These are phyloP conservation scores for Penicillium cataractarum DNA, from an alignment of 495 filamentous ascomycete species.

Conservation along the genomic window DNA sequence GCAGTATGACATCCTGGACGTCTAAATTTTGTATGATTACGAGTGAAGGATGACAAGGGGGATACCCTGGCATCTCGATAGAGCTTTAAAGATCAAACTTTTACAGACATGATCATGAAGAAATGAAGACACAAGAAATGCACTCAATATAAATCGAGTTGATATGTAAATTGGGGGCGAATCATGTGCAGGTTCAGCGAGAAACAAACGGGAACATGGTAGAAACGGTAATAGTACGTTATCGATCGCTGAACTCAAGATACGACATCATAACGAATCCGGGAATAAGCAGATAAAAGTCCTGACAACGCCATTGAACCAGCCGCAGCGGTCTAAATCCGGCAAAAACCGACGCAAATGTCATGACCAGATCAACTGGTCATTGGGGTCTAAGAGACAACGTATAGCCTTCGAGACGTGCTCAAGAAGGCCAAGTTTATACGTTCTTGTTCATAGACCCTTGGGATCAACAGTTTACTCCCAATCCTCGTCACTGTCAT, in stretches of 20 bases:
- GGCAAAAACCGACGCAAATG: conserved; percentile 18
- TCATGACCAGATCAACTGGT: conserved; percentile 5
- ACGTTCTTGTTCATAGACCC: not conserved
- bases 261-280: conserved; percentile 18
- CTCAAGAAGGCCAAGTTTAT: not conserved
- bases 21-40: conserved; percentile 21
- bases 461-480: conserved; percentile 58
- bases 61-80: not conserved
- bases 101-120: not conserved
- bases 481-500: conserved; percentile 78
- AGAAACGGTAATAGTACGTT: conserved; percentile 12
- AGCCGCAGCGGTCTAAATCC: conserved; percentile 27
- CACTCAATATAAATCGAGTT: conserved; percentile 9
- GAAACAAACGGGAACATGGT: conserved; percentile 10
- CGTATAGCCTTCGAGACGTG: not conserved
- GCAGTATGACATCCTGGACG: conserved; percentile 14
- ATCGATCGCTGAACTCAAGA: conserved; percentile 28
- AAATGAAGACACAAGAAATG: not conserved
- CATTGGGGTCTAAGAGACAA: conserved; percentile 1
- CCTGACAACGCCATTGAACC: conserved; percentile 26
- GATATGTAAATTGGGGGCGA: conserved; percentile 22
- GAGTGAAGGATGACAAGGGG: not conserved
- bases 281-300: conserved; percentile 21
- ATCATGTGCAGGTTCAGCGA: conserved; percentile 23
- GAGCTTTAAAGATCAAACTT: too few relatives aligned